A percentile compares a stretch with the other conserved stretches of the same genome.
Conservation (phyloP, 208 protist species). For the Lotmaria passim region DNA sequence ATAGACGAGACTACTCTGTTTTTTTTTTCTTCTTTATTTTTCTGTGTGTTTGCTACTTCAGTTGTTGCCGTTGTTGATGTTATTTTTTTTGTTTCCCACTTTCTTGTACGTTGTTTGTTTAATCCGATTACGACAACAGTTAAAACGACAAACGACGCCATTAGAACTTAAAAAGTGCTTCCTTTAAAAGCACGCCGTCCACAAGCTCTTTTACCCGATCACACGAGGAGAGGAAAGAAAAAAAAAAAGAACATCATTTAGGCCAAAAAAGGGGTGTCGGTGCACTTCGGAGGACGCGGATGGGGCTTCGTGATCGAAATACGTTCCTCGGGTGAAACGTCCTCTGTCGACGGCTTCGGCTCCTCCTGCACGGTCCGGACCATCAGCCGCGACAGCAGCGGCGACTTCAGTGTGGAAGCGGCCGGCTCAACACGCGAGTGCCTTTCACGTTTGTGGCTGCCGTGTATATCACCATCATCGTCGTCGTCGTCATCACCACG, state of each 20-base stretch:
- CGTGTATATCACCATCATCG: not conserved
- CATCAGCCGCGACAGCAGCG: slow-evolving; percentile 76
- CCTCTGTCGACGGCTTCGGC: slow-evolving; percentile 53
- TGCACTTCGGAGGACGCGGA: slow-evolving; percentile 79
- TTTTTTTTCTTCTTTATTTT: no score
- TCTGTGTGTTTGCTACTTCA: no score
- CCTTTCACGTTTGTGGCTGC: no score
- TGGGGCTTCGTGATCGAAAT: slow-evolving; percentile 81
- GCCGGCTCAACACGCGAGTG: not conserved
- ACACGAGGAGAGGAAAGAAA: not conserved
- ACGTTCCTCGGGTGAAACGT: slow-evolving; percentile 28
- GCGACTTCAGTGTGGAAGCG: slow-evolving; percentile 60
- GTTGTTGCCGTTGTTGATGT: no score
- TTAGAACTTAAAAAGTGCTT: no score
- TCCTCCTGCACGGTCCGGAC: slow-evolving; percentile 66
- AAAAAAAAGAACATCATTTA: slow-evolving; percentile 9
- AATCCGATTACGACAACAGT: no score
- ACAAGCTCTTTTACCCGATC: not conserved
- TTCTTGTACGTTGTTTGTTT: no score
- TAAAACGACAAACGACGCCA: no score
- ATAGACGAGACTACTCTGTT: no score
- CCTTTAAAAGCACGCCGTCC: not conserved
- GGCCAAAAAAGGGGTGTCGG: slow-evolving; percentile 77
- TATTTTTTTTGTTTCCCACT: no score
- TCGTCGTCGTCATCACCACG: slow-evolving; percentile 17